Conservation (phyloP, 805 yeast species). For the Sugiyamaella smithiae region DNA sequence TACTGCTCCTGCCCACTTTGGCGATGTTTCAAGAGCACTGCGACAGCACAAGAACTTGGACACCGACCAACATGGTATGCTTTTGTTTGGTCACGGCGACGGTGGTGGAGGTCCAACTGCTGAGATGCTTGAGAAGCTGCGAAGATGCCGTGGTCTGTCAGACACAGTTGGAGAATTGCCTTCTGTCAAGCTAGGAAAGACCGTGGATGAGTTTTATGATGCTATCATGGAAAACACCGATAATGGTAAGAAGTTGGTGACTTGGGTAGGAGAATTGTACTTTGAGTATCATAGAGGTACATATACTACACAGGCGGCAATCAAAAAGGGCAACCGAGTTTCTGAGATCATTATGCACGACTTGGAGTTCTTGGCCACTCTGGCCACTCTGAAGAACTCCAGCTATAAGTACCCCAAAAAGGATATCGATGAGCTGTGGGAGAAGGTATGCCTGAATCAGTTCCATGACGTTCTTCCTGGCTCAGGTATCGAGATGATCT, state of each 20-base stretch:
- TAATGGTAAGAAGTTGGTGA: conserved; percentile 65
- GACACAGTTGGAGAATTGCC: conserved; percentile 81
- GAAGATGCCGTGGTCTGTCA: conserved; percentile 85
- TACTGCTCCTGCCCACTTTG: conserved; percentile 89
- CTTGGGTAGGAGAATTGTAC: conserved; percentile 93
- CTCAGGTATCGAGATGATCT: conserved; percentile 90
- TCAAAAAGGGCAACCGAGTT: conserved; percentile 74
- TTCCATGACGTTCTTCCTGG: conserved; percentile 99
- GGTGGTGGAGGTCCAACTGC: conserved; percentile 99
- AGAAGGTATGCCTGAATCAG: conserved; percentile 82
- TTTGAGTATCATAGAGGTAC: conserved; percentile 97
- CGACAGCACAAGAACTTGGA: conserved; percentile 80
- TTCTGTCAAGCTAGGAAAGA: conserved; percentile 69
- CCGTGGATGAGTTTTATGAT: conserved; percentile 79
- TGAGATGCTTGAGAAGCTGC: conserved; percentile 87
- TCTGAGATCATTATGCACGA: conserved; percentile 79
- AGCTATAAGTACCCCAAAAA: conserved; percentile 69
- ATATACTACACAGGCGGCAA: conserved; percentile 88
- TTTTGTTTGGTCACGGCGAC: conserved; percentile 91
- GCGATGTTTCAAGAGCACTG: conserved; percentile 81
- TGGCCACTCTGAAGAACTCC: conserved; percentile 57
- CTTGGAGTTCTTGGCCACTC: conserved; percentile 76
- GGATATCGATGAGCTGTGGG: conserved; percentile 75
- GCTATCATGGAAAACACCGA: conserved; percentile 59
- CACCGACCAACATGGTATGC: conserved; percentile 72